These are phyloP conservation scores for Diaporthe velutina DNA, from an alignment of 2,329 filamentous ascomycete genomes.

Conservation along the genomic window DNA sequence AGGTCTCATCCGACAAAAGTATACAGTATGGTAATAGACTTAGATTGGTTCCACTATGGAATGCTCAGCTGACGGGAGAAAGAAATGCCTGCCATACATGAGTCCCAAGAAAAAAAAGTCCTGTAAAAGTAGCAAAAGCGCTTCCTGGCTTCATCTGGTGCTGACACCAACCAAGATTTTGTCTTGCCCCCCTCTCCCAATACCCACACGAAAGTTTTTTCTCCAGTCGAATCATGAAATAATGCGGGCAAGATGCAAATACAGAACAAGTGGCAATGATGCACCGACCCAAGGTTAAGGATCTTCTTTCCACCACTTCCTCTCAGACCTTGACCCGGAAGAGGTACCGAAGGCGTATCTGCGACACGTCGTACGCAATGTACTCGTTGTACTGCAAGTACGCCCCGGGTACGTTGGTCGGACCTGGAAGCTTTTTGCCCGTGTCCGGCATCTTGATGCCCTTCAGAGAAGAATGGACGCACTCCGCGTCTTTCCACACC, in stretches of 20 bases:
- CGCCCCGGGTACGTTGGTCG: constrained; percentile 60
- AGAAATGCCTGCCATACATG: not conserved
- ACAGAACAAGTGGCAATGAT: not conserved
- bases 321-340: constrained; percentile 70
- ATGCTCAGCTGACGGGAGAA: not conserved
- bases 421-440: constrained; percentile 54
- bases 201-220: not conserved
- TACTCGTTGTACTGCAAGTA: constrained; percentile 79
- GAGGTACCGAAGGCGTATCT: constrained; percentile 78
- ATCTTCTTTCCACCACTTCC: not conserved
- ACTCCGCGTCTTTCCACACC: constrained; percentile 81
- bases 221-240: not conserved
- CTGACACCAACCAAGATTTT: not conserved
- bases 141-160: not conserved
- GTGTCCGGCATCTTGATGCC: constrained; percentile 78
- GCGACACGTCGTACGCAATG: constrained; percentile 77
- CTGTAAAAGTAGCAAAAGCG: not conserved
- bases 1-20: not conserved
- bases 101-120: not conserved
- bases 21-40: constrained; percentile 16
- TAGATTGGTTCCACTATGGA: constrained; percentile 14
- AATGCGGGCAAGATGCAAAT: not conserved
- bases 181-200: not conserved
- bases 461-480: constrained; percentile 72
- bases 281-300: not conserved